phyloP scores from a whole-genome alignment of 225 moss, liverwort and hornwort genomes.

The Pseudoscleropodium purum region DNA sequence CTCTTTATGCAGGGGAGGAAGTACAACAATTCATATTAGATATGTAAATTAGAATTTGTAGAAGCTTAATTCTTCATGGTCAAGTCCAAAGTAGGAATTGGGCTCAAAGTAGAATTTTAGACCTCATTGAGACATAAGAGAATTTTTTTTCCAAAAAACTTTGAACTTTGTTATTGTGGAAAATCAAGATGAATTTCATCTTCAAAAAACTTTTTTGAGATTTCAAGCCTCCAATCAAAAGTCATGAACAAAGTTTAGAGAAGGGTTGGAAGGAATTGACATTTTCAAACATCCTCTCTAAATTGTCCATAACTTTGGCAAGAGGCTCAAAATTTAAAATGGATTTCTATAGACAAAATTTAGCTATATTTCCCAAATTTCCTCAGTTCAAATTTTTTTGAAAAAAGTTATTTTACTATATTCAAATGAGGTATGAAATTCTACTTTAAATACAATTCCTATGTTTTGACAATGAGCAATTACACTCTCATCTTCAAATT shows the following conservation, averaged over 20 bases:
- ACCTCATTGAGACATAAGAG: background rate
- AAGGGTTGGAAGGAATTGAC: no score
- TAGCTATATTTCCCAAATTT: background rate
- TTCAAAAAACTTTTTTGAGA: fast-evolving
- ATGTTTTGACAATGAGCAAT: fast-evolving
- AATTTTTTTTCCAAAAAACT: background rate
- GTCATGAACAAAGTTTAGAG: no score
- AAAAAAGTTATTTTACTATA: background rate
- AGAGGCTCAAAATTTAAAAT: background rate
- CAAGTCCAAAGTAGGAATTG: background rate
- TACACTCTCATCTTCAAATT: background rate
- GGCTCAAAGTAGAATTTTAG: background rate
- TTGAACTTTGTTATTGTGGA: fast-evolving
- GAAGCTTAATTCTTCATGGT: fast-evolving
- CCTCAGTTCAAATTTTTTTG: background rate
- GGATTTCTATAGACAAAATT: fast-evolving
- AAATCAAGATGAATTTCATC: background rate
- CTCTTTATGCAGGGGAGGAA: background rate
- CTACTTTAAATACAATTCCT: background rate
- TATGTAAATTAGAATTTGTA: background rate
- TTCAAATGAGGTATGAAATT: background rate
- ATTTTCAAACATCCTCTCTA: no score
- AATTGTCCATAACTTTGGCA: no score
- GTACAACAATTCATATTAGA: background rate
- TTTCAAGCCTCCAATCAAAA: background rate